Evolutionary conservation across 2,329 filamentous ascomycete species (phyloP), one percentile per base, ranked within the genome.

Genomic region (Ceratocystis alfenasii): DNA sequence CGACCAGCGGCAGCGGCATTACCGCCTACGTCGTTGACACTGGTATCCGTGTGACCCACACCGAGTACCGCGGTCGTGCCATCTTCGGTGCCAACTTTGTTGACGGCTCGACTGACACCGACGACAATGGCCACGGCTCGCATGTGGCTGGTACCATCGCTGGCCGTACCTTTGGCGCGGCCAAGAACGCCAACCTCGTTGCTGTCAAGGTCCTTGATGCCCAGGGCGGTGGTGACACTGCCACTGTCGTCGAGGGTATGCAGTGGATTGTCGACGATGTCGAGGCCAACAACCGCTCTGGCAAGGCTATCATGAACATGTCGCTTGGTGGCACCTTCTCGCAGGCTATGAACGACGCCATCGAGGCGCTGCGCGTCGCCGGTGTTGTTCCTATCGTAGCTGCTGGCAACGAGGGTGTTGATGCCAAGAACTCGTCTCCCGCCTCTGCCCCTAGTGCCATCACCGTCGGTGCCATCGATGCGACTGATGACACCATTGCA

Each of bases 1-100:
- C 74, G 66, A 76, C 75, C 12, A 80, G 78, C 25, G 83, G 82
- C 41, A 66, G 78, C 69, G 81, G 80, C n/a, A 81, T 83, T 70
- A 85, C 81, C 25, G 80, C 79, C 33, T 88, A 83, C 72, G 75
- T 88, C 28, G 80, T 88, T 50, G 86, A 88, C 74, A 87, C 85
- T 5, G 86, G 86, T 69, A 82, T 88, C 72, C 75, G 75, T 65
- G 75, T 75, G 46, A 76, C 77, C 5, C 86, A 88, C 74, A 70
- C 72, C 55, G 80, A 84, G 71, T 85, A 82, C 69, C 76, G 80
- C 72, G 81, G 80, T 62, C 80, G 83, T 66, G 83, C 83, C 20
- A 76, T 72, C 8, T 78, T 80, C 67, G 81, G 74, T 20, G 79
- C 76, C 70, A 84, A 83, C 74, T 80, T 81, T 66, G 74, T 82